phyloP scores from a whole-genome alignment of 1,139 yeast genomes.

The Kurtzmaniella quercitrusa region DNA sequence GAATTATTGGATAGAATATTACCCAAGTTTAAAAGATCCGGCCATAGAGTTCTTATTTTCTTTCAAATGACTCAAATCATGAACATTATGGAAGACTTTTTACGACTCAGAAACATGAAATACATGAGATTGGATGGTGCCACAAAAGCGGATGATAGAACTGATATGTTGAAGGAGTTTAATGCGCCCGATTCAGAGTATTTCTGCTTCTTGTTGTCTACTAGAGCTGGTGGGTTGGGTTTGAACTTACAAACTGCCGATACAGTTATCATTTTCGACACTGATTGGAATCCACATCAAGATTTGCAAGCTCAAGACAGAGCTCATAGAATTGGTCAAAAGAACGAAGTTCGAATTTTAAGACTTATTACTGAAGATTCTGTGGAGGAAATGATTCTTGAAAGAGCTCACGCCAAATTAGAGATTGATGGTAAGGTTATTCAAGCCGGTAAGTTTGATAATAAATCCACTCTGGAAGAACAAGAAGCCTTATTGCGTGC shows the following conservation, averaged over 20 bases:
- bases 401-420: conserved; percentile 76
- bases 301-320: conserved; percentile 90
- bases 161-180: conserved; percentile 59
- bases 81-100: conserved; percentile 86
- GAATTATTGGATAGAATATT: conserved; percentile 70
- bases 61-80: conserved; percentile 88
- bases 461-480: conserved; percentile 77
- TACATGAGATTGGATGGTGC: conserved; percentile 80
- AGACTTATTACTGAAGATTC: conserved; percentile 78
- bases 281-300: conserved; percentile 93
- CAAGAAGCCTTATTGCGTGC: conserved; percentile 74
- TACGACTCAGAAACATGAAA: conserved; percentile 58
- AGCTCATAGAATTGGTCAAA: conserved; percentile 88
- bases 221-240: conserved; percentile 90
- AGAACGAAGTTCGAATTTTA: conserved; percentile 77
- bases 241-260: conserved; percentile 84
- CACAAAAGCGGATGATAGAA: conserved; percentile 81
- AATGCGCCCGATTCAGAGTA: conserved; percentile 72
- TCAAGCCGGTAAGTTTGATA: conserved; percentile 84
- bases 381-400: conserved; percentile 78
- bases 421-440: conserved; percentile 87
- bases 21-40: conserved; percentile 71
- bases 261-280: conserved; percentile 81
- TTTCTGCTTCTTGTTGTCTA: conserved; percentile 72
- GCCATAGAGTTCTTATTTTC: conserved; percentile 75